Conservation (phyloP, 768 basidiomycete genomes). For the Termitomyces heimii region DNA sequence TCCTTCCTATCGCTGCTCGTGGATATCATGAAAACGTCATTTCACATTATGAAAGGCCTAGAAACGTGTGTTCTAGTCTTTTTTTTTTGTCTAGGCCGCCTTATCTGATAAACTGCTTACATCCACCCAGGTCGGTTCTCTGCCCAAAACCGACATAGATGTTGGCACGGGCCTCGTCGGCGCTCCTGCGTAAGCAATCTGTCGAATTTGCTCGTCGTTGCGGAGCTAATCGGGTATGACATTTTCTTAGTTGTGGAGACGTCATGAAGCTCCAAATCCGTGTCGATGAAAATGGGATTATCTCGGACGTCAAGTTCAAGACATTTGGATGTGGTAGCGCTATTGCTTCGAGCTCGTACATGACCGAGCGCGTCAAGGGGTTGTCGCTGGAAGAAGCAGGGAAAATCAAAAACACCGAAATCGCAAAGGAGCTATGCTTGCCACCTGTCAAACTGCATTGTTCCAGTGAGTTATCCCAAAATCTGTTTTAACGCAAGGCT, state of each 20-base stretch:
- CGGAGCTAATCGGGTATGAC: conserved; percentile 22
- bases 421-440: conserved; percentile 92
- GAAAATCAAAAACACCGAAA: conserved; percentile 98
- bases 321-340: conserved; percentile 99
- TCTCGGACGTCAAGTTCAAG: conserved; percentile 99
- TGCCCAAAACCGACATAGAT: conserved; percentile 85
- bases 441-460: conserved; percentile 97
- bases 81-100: conserved; percentile 24
- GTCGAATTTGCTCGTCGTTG: conserved; percentile 11
- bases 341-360: conserved; percentile 96
- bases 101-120: conserved; percentile 55
- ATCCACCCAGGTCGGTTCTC: conserved; percentile 77
- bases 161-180: conserved; percentile 98
- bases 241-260: conserved; percentile 72
- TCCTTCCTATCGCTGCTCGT: conserved; percentile 53
- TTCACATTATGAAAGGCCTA: conserved; percentile 94
- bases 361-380: conserved; percentile 98
- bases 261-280: conserved; percentile 99
- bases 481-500: conserved; percentile 1
- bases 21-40: conserved; percentile 96
- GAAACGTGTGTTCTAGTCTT: conserved; percentile 70
- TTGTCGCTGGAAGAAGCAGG: conserved; percentile 91
- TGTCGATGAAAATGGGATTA: conserved; percentile 91
- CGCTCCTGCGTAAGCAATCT: conserved; percentile 78
- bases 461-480: conserved; percentile 56